Base-by-base conservation (phyloP, 352 stramenopile species). In the Pythium monospermum region DNA sequence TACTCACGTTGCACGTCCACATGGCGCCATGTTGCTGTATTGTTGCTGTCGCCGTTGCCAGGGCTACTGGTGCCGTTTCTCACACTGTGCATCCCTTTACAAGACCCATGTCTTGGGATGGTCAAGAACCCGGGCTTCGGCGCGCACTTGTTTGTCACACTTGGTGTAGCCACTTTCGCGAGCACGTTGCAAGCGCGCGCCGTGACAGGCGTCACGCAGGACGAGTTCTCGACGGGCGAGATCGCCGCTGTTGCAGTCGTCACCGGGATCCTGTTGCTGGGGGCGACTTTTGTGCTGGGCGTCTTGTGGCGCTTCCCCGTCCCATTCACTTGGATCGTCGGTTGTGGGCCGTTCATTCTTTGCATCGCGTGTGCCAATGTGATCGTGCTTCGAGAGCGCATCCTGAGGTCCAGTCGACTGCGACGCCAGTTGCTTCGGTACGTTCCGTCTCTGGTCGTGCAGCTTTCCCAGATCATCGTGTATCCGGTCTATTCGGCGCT, bases 221-320 rank as follows among this genome's bases (percentile, higher is more conserved):
- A 44, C 36, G 36, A 46, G 21, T 54, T 42, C 33, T 18, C 47
- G 19, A 40, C 25, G 6, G 22, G 15, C 2, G 47, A 37, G 5
- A 36, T 54, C 2, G 22, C 6, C 4, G 23, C 16, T 3, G 30
- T 54, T 16, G 6, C 47, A 1, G 5, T 30, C 2, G 23, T 54
- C 25, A 38, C 33, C 10, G 45, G 33, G 21, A 18, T 19, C 1
- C 18, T 54, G 3, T 21, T 46, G 7, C 23, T 54, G 15, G 36
- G 31, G 2, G 26, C 27, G 7, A 25, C 40, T 27, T 10, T 48
- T 3, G 13, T 46, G 5, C 12, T 46, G 2, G 52, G 52, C 10
- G 36, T 27, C 25, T 4, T 41, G 15, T 64, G 56, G 56, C 40
- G 56, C 12, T 64, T 63, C 38, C 55, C 55, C 5, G 28, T 63